phyloP scores from a whole-genome alignment of 495 filamentous ascomycete species.

The Mytilinidion resinicola region DNA sequence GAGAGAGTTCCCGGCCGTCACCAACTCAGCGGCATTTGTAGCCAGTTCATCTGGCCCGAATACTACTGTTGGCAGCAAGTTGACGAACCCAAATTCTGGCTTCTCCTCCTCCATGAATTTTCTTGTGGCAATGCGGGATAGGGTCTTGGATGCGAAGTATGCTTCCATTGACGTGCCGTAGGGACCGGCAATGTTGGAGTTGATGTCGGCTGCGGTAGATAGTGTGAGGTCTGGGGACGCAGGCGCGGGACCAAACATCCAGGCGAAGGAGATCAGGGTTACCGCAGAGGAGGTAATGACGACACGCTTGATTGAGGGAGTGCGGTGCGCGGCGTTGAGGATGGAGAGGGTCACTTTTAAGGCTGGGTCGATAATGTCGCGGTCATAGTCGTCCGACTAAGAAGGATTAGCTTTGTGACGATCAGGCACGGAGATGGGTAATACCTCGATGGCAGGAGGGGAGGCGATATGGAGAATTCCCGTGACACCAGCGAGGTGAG shows the following conservation, averaged over 20 bases:
- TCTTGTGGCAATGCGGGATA: slow-evolving; percentile 8
- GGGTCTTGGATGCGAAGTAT: slow-evolving; percentile 13
- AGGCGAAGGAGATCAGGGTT: slow-evolving; percentile 21
- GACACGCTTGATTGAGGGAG: slow-evolving; percentile 15
- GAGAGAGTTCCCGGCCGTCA: not conserved
- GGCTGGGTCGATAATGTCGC: slow-evolving; percentile 12
- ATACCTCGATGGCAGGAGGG: slow-evolving; percentile 11
- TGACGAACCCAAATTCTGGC: slow-evolving; percentile 11
- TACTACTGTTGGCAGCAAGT: slow-evolving; percentile 9
- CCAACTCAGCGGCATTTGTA: slow-evolving; percentile 6
- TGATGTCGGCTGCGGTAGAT: slow-evolving; percentile 10
- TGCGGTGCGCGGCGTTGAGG: slow-evolving; percentile 9
- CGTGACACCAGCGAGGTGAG: slow-evolving; percentile 13
- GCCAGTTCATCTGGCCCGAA: slow-evolving; percentile 11
- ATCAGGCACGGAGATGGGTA: slow-evolving; percentile 5
- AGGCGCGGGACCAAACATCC: slow-evolving; percentile 28
- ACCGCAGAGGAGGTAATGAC: slow-evolving; percentile 16
- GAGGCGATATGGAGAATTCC: slow-evolving; percentile 14
- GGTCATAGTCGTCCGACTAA: slow-evolving; percentile 14
- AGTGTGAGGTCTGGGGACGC: slow-evolving; percentile 7
- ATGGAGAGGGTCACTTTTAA: slow-evolving; percentile 8
- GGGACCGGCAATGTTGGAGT: not conserved
- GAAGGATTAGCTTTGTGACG: slow-evolving; percentile 13
- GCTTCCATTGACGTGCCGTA: slow-evolving; percentile 8
- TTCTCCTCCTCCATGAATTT: slow-evolving; percentile 16